phyloP scores from a whole-genome alignment of 192 early-diverging fungal species.

The Entophlyctis helioformis region DNA sequence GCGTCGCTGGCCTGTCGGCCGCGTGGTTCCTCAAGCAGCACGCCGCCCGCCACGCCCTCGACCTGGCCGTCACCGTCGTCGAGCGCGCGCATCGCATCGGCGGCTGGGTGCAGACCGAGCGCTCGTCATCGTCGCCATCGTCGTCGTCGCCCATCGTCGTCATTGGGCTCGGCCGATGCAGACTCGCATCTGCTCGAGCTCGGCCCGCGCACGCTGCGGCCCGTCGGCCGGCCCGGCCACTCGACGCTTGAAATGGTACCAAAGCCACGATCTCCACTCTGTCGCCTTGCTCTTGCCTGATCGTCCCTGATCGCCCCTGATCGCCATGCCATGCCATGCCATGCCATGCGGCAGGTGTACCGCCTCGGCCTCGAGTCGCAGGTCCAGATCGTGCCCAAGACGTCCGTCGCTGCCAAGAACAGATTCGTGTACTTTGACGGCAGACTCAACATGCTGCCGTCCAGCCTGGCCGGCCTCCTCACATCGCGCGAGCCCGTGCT shows the following conservation, averaged over 20 bases:
- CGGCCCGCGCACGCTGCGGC: conserved; percentile 76
- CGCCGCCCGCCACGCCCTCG: conserved; percentile 7
- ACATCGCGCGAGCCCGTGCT: conserved; percentile 23
- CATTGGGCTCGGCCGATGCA: conserved; percentile 4
- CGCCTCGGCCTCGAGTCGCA: conserved; percentile 44
- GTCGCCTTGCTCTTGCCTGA: too few relatives aligned
- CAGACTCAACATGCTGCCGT: conserved; percentile 57
- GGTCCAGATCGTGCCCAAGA: conserved; percentile 46
- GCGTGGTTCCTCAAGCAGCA: conserved; percentile 62
- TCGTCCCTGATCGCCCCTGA: too few relatives aligned
- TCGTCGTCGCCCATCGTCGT: not conserved
- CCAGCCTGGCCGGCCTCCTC: conserved; percentile 26
- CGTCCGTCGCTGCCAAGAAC: conserved; percentile 64
- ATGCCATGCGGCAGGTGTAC: conserved; percentile 36
- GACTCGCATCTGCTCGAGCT: conserved; percentile 53
- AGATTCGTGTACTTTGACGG: conserved; percentile 69
- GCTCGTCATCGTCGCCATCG: too few relatives aligned
- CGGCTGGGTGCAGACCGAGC: conserved; percentile 76
- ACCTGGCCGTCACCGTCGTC: conserved; percentile 58
- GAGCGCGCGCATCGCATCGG: conserved; percentile 60
- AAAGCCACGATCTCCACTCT: too few relatives aligned
- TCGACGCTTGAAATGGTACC: conserved; percentile 66
- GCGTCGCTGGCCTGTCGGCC: conserved; percentile 76
- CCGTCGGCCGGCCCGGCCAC: conserved; percentile 52
- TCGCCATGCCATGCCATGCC: too few relatives aligned